Base-by-base conservation (phyloP, 2,329 filamentous ascomycete species). In the Aspergillus sp. region DNA sequence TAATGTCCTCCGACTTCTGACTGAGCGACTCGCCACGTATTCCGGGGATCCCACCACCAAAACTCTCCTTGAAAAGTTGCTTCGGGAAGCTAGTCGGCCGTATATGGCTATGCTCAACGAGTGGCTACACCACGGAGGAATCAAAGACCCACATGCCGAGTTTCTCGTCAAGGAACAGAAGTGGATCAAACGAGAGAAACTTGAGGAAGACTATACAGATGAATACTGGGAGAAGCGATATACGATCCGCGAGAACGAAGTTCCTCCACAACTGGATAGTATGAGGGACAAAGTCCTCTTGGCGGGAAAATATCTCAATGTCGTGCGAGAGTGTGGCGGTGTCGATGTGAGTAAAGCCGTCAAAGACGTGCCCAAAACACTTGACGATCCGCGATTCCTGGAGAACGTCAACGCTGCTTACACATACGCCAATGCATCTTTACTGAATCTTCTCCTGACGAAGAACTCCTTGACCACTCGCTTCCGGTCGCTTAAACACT, bases 51-150 rank as follows among this genome's bases (percentile, higher is more conserved):
- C 94, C 3, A 88, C 90, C 0, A 92, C 94, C 17, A 84, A 90
- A 57, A 83, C 86, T 20, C 74, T 99, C 17, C 79, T 99, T 10
- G 94, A 90, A 10, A 87, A 86, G 3, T 74, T 99, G 24, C 73
- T 99, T 40, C 82, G 90, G 51, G 93, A 97, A 70, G 88, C 93
- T 1, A 96, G 92, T 64, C 84, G 88, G 50, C 94, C 94, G 0
- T 99, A 99, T 68, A 96, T 97, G 92, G 82, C 83, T 40, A 99
- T 99, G 94, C 77, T 99, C 55, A 99, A 99, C 65, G 93, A 97
- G 70, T 99, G 94, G 94, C 78, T 99, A 14, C 94, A 99, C 66
- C 93, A 95, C 65, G 94, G 94, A 36, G 90, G 88, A 45, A 97
- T 99, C 70, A 90, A 88, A 65, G 94, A 99, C 68, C 90, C 92